Evolutionary conservation across 495 filamentous ascomycete genomes (phyloP).

Genomic region (Tuber umbilicatum): DNA sequence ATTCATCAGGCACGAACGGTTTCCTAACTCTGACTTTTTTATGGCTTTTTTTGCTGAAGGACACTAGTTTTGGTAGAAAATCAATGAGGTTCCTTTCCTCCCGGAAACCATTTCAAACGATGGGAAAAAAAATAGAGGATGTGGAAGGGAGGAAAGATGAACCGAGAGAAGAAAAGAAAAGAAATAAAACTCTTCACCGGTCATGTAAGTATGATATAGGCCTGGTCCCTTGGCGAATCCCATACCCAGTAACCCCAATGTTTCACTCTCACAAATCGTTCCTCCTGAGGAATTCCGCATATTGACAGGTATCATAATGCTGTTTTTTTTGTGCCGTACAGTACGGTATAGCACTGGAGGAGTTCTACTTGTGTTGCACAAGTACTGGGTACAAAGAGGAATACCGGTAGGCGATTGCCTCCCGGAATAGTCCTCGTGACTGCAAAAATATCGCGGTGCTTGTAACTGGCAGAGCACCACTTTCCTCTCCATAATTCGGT

Average conservation of each 20-base stretch:
- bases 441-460: background rate
- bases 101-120: slow-evolving; percentile 7
- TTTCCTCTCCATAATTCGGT: background rate
- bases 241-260: background rate
- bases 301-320: background rate
- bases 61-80: background rate
- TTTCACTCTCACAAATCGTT: background rate
- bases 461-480: background rate
- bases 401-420: background rate
- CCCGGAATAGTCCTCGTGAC: background rate
- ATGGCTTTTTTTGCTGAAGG: background rate
- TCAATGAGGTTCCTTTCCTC: background rate
- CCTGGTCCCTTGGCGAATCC: background rate
- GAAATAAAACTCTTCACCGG: background rate
- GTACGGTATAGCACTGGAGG: background rate
- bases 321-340: background rate
- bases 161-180: slow-evolving; percentile 10
- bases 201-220: background rate
- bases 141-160: slow-evolving; percentile 2
- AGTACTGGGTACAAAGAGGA: background rate
- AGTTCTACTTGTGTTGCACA: background rate
- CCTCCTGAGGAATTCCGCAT: background rate
- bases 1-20: background rate
- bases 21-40: background rate
- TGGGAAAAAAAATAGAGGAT: background rate